phyloP scores from a whole-genome alignment of 176 grass and related monocot species.

The Alopecurus myosuroides region DNA sequence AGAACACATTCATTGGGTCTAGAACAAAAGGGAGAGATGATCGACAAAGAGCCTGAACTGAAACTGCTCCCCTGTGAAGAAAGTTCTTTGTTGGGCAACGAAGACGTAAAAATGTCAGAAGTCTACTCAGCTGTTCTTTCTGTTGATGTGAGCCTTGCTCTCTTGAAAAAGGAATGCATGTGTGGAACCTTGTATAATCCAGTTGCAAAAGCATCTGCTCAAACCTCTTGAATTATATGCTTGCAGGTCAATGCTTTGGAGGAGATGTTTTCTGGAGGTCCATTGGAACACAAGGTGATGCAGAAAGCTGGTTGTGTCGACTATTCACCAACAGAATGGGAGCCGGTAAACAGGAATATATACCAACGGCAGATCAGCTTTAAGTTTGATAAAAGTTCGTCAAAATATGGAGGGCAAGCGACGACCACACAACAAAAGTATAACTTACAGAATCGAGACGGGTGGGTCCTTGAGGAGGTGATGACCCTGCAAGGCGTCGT shows the following conservation, averaged over 20 bases:
- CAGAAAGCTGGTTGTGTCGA: conserved; percentile 74
- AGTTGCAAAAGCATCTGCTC: neutral
- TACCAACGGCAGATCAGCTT: conserved; percentile 71
- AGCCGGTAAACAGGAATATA: conserved; percentile 49
- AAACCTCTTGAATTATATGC: conserved; percentile 20
- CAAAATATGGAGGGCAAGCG: conserved; percentile 62
- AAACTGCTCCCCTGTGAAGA: conserved; percentile 54
- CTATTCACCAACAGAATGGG: conserved; percentile 67
- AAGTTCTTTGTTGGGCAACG: conserved; percentile 59
- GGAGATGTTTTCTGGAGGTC: conserved; percentile 79
- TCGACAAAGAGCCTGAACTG: conserved; percentile 53
- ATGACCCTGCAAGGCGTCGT: conserved; percentile 55
- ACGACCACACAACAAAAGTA: conserved; percentile 64
- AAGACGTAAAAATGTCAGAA: conserved; percentile 77
- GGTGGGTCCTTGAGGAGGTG: conserved; percentile 84
- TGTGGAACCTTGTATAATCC: neutral
- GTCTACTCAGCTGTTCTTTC: conserved; percentile 61
- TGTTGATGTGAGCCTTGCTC: conserved; percentile 50
- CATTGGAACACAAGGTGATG: conserved; percentile 75
- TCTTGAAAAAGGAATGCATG: conserved; percentile 4
- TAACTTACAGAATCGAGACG: conserved; percentile 54
- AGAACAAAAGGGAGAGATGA: conserved; percentile 57
- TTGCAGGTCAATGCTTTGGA: conserved; percentile 43
- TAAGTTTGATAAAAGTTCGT: conserved; percentile 62
- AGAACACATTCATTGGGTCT: conserved; percentile 48